Conservation (phyloP, 1,284 basidiomycete species). For the Testicularia cyperi region DNA sequence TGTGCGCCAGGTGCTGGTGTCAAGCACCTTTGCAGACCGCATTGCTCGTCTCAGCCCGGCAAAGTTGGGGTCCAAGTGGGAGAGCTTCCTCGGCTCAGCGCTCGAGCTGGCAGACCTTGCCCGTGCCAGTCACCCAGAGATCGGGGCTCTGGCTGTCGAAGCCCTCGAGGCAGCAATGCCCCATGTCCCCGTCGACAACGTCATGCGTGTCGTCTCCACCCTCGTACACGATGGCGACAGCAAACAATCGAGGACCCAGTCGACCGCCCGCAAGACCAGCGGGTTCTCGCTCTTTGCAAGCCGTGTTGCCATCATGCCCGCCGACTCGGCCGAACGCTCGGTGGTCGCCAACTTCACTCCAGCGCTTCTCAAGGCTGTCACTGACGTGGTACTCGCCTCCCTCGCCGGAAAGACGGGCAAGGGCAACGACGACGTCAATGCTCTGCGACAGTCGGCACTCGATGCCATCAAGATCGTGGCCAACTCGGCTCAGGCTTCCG, state of each 20-base stretch:
- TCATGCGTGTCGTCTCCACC: slow-evolving; percentile 27
- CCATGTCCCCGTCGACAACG: slow-evolving; percentile 34
- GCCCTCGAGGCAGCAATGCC: slow-evolving; percentile 41
- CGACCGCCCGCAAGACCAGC: slow-evolving; percentile 16
- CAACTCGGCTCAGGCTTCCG: slow-evolving; percentile 10
- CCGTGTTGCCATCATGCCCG: slow-evolving; percentile 27
- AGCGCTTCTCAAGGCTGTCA: slow-evolving; percentile 24
- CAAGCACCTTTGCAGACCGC: slow-evolving; percentile 24
- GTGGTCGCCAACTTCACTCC: slow-evolving; percentile 29
- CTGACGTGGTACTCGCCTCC: slow-evolving; percentile 21
- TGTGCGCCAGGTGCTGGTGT: slow-evolving; percentile 37
- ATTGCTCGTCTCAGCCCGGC: slow-evolving; percentile 7
- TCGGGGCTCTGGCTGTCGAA: slow-evolving; percentile 22
- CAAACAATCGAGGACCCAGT: background rate
- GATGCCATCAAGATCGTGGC: slow-evolving; percentile 38
- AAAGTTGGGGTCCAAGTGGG: slow-evolving; percentile 19
- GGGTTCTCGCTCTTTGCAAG: slow-evolving; percentile 40
- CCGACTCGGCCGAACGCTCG: slow-evolving; percentile 14
- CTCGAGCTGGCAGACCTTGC: slow-evolving; percentile 16
- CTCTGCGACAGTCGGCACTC: slow-evolving; percentile 36
- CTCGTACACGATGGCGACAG: slow-evolving; percentile 26
- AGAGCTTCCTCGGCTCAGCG: slow-evolving; percentile 24
- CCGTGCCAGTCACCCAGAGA: slow-evolving; percentile 8
- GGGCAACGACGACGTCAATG: slow-evolving; percentile 2
- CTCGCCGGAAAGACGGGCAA: slow-evolving; percentile 7